phyloP scores from a whole-genome alignment of 2,329 filamentous ascomycete species.

The Hymenoscyphus occultus region DNA sequence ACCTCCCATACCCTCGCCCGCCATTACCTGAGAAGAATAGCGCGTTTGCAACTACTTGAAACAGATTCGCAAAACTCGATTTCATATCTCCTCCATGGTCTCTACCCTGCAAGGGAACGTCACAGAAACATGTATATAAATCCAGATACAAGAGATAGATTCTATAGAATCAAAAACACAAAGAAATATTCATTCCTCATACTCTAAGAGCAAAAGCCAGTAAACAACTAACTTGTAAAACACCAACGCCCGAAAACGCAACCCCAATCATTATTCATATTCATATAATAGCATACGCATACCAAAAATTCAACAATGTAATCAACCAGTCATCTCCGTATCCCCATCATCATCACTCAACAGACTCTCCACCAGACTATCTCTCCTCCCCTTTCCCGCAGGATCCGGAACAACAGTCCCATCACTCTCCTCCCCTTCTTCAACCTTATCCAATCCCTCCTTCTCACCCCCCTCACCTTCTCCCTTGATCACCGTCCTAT shows the following conservation, averaged over 20 bases:
- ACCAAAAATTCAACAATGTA: neutral
- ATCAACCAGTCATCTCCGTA: constrained; percentile 27
- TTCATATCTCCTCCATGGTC: too few relatives aligned
- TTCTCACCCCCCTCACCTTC: constrained; percentile 33
- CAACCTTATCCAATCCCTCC: constrained; percentile 43
- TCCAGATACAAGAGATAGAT: too few relatives aligned
- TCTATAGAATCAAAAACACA: too few relatives aligned
- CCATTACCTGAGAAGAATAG: too few relatives aligned
- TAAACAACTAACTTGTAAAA: neutral
- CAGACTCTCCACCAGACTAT: constrained; percentile 32
- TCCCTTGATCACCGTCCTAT: constrained; percentile 33
- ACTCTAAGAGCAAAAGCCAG: neutral
- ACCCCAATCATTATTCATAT: neutral
- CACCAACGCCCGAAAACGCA: neutral
- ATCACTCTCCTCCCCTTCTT: constrained; percentile 37
- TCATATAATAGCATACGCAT: neutral
- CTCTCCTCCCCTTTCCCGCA: constrained; percentile 15
- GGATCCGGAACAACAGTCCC: constrained; percentile 21
- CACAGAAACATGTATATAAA: too few relatives aligned
- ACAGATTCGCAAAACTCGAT: too few relatives aligned
- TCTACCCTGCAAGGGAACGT: too few relatives aligned
- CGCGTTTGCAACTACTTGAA: too few relatives aligned
- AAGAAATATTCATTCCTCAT: too few relatives aligned
- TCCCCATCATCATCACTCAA: constrained; percentile 33
- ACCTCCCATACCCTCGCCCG: too few relatives aligned